Conservation (phyloP, 2,329 filamentous ascomycete species). For the Fusarium sp. region DNA sequence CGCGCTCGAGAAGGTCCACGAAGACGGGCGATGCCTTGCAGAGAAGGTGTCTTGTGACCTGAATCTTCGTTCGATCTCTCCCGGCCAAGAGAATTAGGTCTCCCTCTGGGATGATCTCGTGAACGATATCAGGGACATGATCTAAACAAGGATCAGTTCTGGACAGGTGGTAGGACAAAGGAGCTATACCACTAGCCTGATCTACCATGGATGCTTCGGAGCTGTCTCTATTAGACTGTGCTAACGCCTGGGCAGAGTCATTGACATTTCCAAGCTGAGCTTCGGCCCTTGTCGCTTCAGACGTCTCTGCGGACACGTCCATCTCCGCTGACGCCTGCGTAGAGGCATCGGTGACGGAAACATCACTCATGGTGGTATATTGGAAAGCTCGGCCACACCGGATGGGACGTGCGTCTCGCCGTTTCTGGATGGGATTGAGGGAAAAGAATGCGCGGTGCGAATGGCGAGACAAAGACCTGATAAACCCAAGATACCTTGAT, state of each 20-base stretch:
- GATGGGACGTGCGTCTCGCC: too few relatives aligned
- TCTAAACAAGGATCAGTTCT: not conserved
- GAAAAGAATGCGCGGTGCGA: not conserved
- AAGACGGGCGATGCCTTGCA: not conserved
- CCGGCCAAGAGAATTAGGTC: slow-evolving; percentile 2
- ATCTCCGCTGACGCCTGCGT: too few relatives aligned
- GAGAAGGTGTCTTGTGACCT: not conserved
- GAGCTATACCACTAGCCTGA: not conserved
- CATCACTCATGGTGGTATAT: too few relatives aligned
- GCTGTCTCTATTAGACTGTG: not conserved
- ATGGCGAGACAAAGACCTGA: not conserved
- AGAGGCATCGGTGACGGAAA: too few relatives aligned
- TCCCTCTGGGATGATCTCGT: not conserved
- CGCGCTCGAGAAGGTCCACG: not conserved
- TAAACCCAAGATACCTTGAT: not conserved
- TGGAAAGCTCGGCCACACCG: too few relatives aligned
- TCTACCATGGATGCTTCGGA: not conserved
- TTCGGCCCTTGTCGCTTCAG: too few relatives aligned
- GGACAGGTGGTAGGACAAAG: too few relatives aligned
- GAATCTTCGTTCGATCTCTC: not conserved
- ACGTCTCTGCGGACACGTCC: too few relatives aligned
- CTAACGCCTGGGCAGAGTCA: too few relatives aligned
- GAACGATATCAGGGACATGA: not conserved
- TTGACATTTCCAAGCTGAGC: too few relatives aligned
- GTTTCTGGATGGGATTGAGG: too few relatives aligned